Conservation (phyloP, 345 rosid genomes). For the Dimocarpus longan region DNA sequence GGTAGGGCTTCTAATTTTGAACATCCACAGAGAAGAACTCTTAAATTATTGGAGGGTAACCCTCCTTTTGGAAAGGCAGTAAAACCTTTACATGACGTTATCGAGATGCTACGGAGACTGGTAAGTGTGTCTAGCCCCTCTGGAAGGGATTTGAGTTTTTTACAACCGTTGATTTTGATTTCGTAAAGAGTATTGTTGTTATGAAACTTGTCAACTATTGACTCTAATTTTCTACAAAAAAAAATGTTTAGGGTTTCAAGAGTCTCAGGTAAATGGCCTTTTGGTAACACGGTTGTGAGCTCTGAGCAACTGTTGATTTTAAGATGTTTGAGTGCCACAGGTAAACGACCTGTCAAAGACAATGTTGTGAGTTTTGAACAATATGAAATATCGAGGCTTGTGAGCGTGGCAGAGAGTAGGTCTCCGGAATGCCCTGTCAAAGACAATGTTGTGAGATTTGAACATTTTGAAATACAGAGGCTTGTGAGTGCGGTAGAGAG, state of each 20-base stretch:
- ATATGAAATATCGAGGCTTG: neutral
- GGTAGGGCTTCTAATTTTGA: no score
- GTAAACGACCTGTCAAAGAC: neutral
- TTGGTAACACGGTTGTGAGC: neutral
- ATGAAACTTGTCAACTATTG: no score
- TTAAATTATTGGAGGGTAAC: no score
- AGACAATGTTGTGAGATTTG: no score
- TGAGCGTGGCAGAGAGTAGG: neutral
- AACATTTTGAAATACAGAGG: no score
- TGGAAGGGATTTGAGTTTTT: neutral
- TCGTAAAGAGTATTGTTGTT: no score
- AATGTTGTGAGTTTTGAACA: neutral
- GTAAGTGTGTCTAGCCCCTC: neutral
- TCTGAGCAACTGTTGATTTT: neutral
- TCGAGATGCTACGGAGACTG: neutral
- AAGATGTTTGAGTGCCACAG: neutral
- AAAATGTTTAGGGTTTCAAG: neutral
- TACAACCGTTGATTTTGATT: no score
- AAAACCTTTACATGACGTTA: no score
- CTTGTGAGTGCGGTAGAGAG: constrained; percentile 12
- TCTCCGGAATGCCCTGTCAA: no score
- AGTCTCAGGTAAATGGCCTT: neutral
- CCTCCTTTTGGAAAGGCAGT: no score
- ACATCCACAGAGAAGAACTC: no score
- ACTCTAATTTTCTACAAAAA: neutral